Base-by-base conservation (phyloP, 148 eudicot genomes). In the Suaeda aralocaspica region DNA sequence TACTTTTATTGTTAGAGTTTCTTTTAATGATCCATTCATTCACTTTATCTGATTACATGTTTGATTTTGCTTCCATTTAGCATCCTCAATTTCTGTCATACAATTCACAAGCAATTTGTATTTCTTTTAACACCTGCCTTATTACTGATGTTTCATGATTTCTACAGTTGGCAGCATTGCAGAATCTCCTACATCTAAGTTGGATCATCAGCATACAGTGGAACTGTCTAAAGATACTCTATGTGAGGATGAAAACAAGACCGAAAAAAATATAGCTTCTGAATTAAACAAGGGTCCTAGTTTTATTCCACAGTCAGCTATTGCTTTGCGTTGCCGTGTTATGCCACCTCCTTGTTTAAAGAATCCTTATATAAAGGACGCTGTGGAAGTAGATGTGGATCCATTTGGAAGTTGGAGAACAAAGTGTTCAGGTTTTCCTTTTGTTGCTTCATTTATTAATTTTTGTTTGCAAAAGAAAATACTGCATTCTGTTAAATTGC, bases 271-370 rank as follows among this genome's bases (percentile, higher is more conserved):
- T 48, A 25, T n/a, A 46, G 69, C 26, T 69, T 28, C 65, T 39
- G 78, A 78, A 30, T 41, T 75, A 25, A 81, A 74, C 22, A 88
- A 68, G 70, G 77, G 67, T 41, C 81, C 69, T 29, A 77, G 80
- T 73, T 88, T 81, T 72, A 89, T 93, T 71, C 79, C 96, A 12
- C 90, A 85, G 63, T 82, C 98, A 78, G 98, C 96, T 6, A 86
- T 93, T 76, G 94, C 98, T 80, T 82, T 93, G 70, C 88, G 96
- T 16, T 87, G 88, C 70, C 91, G 96, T 73, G 96, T 93, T 34
- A 93, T 90, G 95, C 92, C 96, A 55, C 95, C 96, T 58, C 98
- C 96, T n/a, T 90, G 94, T 72, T 76, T 88, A 63, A 83, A 69
- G 77, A 93, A 93, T 76, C 96, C 95, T 21, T 93, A 85, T 82